Evolutionary conservation across 495 filamentous ascomycete species (phyloP).

Genomic region (Aspergillus ostianus): DNA sequence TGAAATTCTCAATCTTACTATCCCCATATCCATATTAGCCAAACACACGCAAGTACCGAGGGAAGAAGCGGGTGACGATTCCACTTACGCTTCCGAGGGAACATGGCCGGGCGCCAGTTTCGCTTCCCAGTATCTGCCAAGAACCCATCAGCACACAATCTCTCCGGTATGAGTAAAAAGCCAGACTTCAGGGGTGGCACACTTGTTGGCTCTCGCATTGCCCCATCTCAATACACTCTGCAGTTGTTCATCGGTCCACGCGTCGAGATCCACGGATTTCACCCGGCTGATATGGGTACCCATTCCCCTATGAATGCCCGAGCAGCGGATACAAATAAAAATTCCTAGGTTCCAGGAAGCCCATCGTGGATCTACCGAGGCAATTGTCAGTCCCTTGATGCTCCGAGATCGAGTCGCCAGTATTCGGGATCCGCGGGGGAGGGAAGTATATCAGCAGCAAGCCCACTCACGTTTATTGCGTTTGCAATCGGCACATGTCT

Average conservation of each 20-base stretch:
- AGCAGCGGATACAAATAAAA: constrained; percentile 97
- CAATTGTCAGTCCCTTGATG: constrained; percentile 11
- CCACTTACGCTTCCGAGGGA: constrained; percentile 82
- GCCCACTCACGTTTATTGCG: constrained; percentile 82
- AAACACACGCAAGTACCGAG: constrained; percentile 3
- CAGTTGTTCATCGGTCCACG: constrained; percentile 97
- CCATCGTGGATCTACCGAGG: constrained; percentile 83
- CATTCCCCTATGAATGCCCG: constrained; percentile 97
- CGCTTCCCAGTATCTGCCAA: constrained; percentile 82
- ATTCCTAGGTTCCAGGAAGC: constrained; percentile 96
- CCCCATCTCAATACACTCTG: constrained; percentile 92
- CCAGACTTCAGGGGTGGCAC: constrained; percentile 19
- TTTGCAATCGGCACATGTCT: constrained; percentile 97
- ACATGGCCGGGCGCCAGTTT: constrained; percentile 88
- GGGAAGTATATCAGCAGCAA: constrained; percentile 11
- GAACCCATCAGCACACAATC: constrained; percentile 17
- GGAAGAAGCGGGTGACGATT: constrained; percentile 10
- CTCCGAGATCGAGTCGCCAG: background rate
- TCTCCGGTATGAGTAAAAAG: constrained; percentile 17
- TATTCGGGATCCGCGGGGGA: too few relatives aligned
- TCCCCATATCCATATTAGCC: constrained; percentile 6
- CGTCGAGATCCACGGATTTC: constrained; percentile 95
- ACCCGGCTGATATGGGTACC: constrained; percentile 97
- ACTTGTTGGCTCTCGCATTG: constrained; percentile 93
- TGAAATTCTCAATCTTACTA: constrained; percentile 98